Percentiles rank a stretch among this genome's conserved stretches.
Evolutionary conservation across 2,329 filamentous ascomycete species (phyloP).

Genomic region (Epichloe sp.): DNA sequence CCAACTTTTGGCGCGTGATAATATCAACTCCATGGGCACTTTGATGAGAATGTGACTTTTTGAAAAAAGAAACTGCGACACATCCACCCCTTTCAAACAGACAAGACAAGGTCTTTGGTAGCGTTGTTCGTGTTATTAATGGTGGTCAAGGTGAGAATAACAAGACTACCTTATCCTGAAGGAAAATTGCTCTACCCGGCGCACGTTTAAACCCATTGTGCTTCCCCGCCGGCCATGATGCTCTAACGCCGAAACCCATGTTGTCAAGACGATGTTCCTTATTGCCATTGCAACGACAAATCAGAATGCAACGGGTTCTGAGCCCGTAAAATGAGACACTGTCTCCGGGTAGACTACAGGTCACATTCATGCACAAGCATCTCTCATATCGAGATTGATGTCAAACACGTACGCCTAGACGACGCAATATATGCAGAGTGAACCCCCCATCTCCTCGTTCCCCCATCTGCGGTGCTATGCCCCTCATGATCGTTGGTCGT

Average conservation of each 20-base stretch:
- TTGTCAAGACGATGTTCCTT: conserved; percentile 4
- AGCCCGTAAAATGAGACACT: neutral
- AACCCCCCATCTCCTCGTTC: too few species aligned
- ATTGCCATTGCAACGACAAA: neutral
- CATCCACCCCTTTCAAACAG: too few species aligned
- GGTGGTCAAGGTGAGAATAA: conserved; percentile 2
- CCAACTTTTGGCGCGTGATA: too few species aligned
- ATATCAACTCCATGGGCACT: too few species aligned
- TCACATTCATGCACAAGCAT: neutral
- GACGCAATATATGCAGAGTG: neutral
- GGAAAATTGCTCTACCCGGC: neutral
- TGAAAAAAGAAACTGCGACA: too few species aligned
- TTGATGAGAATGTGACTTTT: too few species aligned
- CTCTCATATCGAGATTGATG: neutral
- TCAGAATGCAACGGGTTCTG: neutral
- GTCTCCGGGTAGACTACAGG: neutral
- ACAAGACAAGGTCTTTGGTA: neutral
- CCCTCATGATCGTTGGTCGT: neutral
- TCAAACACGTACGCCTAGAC: neutral
- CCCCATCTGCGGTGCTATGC: neutral
- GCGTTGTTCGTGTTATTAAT: neutral
- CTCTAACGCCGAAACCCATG: conserved; percentile 10
- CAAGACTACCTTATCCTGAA: conserved; percentile 7
- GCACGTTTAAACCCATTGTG: neutral
- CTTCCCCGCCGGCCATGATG: conserved; percentile 2